Percentiles rank a stretch among this genome's conserved stretches.
Evolutionary conservation across 257 asterid genomes (phyloP).

Genomic region (Knoxia roxburghii): DNA sequence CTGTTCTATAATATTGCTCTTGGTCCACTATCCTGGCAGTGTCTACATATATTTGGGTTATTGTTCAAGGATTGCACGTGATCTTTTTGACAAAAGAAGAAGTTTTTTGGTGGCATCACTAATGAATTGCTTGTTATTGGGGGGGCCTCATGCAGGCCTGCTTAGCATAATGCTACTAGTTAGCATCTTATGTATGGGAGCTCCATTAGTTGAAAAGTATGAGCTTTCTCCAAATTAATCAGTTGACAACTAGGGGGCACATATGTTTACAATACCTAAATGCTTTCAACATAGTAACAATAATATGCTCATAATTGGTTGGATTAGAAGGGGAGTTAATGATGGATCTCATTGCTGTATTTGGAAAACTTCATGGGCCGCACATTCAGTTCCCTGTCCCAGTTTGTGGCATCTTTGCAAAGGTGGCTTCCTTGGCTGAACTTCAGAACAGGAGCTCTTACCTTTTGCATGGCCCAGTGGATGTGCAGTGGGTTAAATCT

Average conservation of each 20-base stretch:
- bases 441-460: constrained; percentile 60
- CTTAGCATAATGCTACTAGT: constrained; percentile 21
- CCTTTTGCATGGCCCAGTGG: constrained; percentile 52
- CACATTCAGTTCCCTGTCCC: constrained; percentile 38
- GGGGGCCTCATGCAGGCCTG: constrained; percentile 15
- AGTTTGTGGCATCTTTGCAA: constrained; percentile 54
- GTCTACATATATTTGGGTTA: constrained; percentile 29
- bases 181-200: constrained; percentile 43
- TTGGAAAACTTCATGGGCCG: constrained; percentile 31
- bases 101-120: constrained; percentile 31
- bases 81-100: constrained; percentile 39
- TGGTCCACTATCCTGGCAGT: constrained; percentile 39
- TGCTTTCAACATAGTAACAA: constrained; percentile 33
- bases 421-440: constrained; percentile 59
- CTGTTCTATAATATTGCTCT: constrained; percentile 27
- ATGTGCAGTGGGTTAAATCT: constrained; percentile 51
- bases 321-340: constrained; percentile 46
- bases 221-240: constrained; percentile 37
- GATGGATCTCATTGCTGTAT: constrained; percentile 31
- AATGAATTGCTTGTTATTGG: constrained; percentile 6
- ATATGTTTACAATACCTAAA: constrained; percentile 23
- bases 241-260: constrained; percentile 30
- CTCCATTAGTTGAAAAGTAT: constrained; percentile 34
- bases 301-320: constrained; percentile 28
- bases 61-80: constrained; percentile 36